Evolutionary conservation across 768 basidiomycete genomes (phyloP), one percentile per base, ranked within the genome.

Genomic region (Pseudohyphozyma bogoriensis): DNA sequence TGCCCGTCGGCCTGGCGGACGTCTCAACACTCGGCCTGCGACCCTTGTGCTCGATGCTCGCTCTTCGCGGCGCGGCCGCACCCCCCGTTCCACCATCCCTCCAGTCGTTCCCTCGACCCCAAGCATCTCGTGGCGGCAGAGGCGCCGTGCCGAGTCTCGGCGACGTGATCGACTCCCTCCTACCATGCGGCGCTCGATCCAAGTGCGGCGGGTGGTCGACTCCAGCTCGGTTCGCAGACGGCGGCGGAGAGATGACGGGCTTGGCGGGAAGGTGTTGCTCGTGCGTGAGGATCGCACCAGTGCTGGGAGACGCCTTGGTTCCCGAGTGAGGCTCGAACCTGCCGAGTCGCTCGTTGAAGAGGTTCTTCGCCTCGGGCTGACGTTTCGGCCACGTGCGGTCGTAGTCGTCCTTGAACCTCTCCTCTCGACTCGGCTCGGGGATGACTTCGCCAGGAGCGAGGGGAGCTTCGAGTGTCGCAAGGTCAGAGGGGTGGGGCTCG

Each of bases 311-410:
- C n/a, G n/a, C n/a, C n/a, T n/a, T n/a, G n/a, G n/a, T n/a, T n/a
- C n/a, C n/a, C n/a, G n/a, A n/a, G 20, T 86, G 88, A 4, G 88
- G 87, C 73, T 97, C 93, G 58, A 96, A 75, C 64, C 83, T 80
- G 70, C 95, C 96, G 13, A 86, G 87, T 5, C 86, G 83, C 69
- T 93, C 95, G 70, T 99, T 97, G 78, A 96, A 99, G n/a, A 99
- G 78, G 1, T 84, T 84, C 44, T 87, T 81, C 31, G 39, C 24
- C 36, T 85, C 73, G 13, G 44, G 28, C 3, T 24, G 20, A 59
- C 79, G 78, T 37, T 83, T 82, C 55, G 84, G 90, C 91, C 90
- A 95, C 69, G 89, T 90, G 53, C 93, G 83, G 76, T 95, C 93
- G 71, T 88, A 93, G 73, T 96, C 92, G 67, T 96, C 90, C 9